Evolutionary conservation across 1,284 basidiomycete species (phyloP).

Genomic region (Peniophora sp.): DNA sequence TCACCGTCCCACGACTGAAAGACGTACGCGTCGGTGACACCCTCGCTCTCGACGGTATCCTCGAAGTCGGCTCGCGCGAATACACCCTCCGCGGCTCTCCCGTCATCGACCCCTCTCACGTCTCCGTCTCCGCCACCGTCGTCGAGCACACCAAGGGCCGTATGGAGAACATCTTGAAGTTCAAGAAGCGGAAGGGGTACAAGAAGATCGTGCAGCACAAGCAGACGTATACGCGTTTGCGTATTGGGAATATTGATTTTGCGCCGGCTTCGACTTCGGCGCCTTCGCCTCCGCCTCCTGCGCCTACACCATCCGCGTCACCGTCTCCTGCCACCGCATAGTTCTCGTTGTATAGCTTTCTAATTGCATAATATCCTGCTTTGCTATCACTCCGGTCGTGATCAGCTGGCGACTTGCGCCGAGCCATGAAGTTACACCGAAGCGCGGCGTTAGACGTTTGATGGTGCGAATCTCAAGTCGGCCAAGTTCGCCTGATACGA

Average conservation of each 20-base stretch:
- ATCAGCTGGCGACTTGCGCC: no score
- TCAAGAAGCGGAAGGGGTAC: slow-evolving; percentile 97
- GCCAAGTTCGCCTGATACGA: no score
- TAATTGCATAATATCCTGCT: no score
- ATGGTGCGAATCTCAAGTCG: no score
- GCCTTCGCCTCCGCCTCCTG: background rate
- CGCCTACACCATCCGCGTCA: slow-evolving; percentile 2
- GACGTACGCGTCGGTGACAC: slow-evolving; percentile 80
- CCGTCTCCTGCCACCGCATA: background rate
- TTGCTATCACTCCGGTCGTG: no score
- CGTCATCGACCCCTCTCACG: slow-evolving; percentile 46
- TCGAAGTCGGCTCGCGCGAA: slow-evolving; percentile 92
- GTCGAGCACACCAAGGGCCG: slow-evolving; percentile 93
- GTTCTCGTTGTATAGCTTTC: background rate
- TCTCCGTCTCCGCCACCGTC: slow-evolving; percentile 82
- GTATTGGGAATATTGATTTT: slow-evolving; percentile 66
- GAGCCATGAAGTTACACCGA: no score
- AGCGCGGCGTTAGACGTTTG: no score
- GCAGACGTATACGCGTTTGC: slow-evolving; percentile 86
- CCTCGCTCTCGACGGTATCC: slow-evolving; percentile 77
- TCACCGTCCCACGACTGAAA: slow-evolving; percentile 86
- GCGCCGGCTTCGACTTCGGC: slow-evolving; percentile 7
- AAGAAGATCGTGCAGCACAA: slow-evolving; percentile 79
- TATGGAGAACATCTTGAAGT: slow-evolving; percentile 89
- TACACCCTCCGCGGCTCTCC: slow-evolving; percentile 82